Percentiles rank a stretch among this genome's conserved stretches.
Evolutionary conservation across 331 rosid genomes (phyloP).

Genomic region (Cydonia oblonga): DNA sequence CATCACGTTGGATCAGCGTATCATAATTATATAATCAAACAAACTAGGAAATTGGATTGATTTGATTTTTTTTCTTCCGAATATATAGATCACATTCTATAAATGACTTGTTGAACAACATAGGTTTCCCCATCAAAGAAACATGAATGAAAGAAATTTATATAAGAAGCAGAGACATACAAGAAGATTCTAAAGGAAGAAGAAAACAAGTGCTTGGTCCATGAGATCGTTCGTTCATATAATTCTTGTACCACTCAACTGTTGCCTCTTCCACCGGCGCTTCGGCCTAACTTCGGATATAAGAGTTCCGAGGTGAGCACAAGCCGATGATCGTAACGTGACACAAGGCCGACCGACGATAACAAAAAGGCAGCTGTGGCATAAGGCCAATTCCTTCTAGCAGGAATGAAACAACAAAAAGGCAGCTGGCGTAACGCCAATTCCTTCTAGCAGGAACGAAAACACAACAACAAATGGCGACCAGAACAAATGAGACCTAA

Average conservation of each 20-base stretch:
- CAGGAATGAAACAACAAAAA: conserved; percentile 24
- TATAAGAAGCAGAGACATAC: not conserved
- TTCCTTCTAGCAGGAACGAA: conserved; percentile 8
- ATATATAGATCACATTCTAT: too few relatives aligned
- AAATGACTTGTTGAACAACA: not conserved
- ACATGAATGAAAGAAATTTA: not conserved
- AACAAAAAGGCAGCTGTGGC: conserved; percentile 27
- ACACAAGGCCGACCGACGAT: conserved; percentile 17
- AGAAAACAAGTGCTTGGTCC: not conserved
- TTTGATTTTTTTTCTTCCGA: too few relatives aligned
- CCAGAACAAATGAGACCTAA: conserved; percentile 31
- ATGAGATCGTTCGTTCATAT: not conserved
- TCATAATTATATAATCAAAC: too few relatives aligned
- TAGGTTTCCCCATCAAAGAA: not conserved
- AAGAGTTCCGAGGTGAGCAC: not conserved
- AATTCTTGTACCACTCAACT: conserved; percentile 8
- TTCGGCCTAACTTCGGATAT: not conserved
- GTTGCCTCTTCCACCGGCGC: conserved; percentile 8
- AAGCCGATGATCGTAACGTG: not conserved
- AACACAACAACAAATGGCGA: conserved; percentile 4
- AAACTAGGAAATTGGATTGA: not conserved
- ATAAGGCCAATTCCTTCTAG: conserved; percentile 21
- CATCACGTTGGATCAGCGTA: not conserved
- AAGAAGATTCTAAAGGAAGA: not conserved
- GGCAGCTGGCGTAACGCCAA: conserved; percentile 24